Evolutionary conservation across 2,329 filamentous ascomycete species (phyloP).

Genomic region (Fusarium tjaetaba): DNA sequence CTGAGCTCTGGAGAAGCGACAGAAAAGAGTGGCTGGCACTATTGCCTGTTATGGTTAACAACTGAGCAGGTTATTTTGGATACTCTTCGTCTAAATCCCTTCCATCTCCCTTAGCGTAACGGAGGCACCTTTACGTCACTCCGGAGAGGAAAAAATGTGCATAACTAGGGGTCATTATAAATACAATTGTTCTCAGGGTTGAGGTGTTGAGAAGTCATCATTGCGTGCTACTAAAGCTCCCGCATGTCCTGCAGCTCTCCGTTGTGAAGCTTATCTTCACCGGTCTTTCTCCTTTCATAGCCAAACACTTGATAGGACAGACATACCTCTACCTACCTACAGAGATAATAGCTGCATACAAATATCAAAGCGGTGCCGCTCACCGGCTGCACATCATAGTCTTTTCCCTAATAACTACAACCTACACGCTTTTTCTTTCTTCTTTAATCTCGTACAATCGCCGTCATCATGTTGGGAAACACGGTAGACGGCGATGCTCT

Average conservation of each 20-base stretch:
- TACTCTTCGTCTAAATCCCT: constrained; percentile 6
- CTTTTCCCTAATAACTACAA: not conserved
- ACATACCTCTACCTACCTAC: not conserved
- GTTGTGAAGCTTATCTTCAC: constrained; percentile 15
- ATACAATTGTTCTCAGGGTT: constrained; percentile 6
- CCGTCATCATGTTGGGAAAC: constrained; percentile 47
- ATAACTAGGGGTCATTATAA: constrained; percentile 19
- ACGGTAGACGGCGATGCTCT: constrained; percentile 46
- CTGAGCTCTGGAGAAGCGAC: constrained; percentile 8
- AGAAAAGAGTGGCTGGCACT: not conserved
- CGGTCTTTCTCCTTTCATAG: constrained; percentile 2
- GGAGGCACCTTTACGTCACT: constrained; percentile 19
- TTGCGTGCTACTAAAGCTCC: constrained; percentile 2
- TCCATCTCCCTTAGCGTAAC: constrained; percentile 8
- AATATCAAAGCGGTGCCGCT: not conserved
- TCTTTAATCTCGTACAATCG: not conserved
- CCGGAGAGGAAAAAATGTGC: constrained; percentile 12
- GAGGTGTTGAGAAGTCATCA: not conserved
- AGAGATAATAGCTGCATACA: constrained; percentile 14
- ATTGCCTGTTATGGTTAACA: not conserved
- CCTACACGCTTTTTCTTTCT: not conserved
- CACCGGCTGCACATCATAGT: not conserved
- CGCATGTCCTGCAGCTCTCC: not conserved
- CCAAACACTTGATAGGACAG: constrained; percentile 2
- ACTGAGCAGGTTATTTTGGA: constrained; percentile 6